Base-by-base conservation (phyloP, 805 yeast genomes). In the Pichia pseudocactophila region DNA sequence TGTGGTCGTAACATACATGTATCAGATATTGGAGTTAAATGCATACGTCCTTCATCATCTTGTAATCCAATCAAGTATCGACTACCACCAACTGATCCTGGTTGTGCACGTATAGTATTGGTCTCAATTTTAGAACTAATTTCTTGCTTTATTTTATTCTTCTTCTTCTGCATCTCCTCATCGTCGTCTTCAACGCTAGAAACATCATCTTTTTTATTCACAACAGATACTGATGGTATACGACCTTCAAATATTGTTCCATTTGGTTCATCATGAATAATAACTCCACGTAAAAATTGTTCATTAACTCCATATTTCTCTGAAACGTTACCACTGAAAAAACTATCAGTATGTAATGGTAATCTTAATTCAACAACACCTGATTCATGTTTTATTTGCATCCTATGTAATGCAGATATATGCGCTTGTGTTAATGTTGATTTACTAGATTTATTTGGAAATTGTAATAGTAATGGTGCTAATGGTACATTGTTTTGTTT, bases 1-100 rank as follows among this genome's bases (percentile, higher is more conserved):
- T 74, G 73, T 2, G 97, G 92, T 50, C 96, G 72, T 46, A 92
- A 59, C 59, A 90, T 97, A 0, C 82, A 75, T 0, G 83, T 75
- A 17, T 77, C 70, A 30, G 76, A 73, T 2, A 89, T 68, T 1
- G 90, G 84, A 1, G 75, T 61, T 46, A 90, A 59, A 39, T 83
- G 76, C 7, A 87, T 54, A 15, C 71, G 30, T 12, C 47, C 73
- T 26, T 73, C 64, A 15, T 48, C 41, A 26, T 41, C 50, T 32
- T 62, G 43, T 9, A 51, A 36, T 3, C 67, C 76, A 10, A 67
- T 67, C 48, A 69, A 73, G 50, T 73, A 74, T 0, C 46, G 44
- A 26, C 47, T 45, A 7, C 51, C 51, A 15, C 51, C 51, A 42
- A 43, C 42, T 17, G 51, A 17, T 13, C 51, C 51, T 8, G 51